These are phyloP conservation scores for Candida odintsovae DNA, from an alignment of 805 yeast genomes.

Conservation along the genomic window DNA sequence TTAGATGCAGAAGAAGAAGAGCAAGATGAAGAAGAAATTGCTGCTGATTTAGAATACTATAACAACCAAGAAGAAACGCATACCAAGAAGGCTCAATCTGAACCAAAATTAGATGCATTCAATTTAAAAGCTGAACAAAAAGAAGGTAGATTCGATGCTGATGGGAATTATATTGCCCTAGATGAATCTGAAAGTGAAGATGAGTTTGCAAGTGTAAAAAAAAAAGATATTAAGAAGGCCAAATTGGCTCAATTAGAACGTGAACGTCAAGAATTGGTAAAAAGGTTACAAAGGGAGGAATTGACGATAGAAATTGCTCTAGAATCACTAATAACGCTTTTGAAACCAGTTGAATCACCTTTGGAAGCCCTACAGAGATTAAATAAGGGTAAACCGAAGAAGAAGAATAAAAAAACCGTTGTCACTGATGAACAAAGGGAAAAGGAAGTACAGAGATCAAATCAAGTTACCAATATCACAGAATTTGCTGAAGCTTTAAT, in stretches of 20 bases:
- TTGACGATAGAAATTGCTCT: conserved; percentile 21
- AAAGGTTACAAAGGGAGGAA: conserved; percentile 7
- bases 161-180: conserved; percentile 49
- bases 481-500: conserved; percentile 41
- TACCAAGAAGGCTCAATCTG: conserved; percentile 10
- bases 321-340: conserved; percentile 30
- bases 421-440: conserved; percentile 12
- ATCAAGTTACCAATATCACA: conserved; percentile 36
- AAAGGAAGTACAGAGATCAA: conserved; percentile 19
- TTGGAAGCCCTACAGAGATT: conserved; percentile 47
- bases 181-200: conserved; percentile 27
- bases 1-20: conserved; percentile 14
- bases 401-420: conserved; percentile 12
- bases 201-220: conserved; percentile 29
- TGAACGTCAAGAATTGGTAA: conserved; percentile 21
- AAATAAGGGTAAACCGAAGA: conserved; percentile 23
- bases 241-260: conserved; percentile 26
- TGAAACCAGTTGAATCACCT: conserved; percentile 58
- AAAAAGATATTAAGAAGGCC: conserved; percentile 32
- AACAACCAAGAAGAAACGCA: conserved; percentile 15
- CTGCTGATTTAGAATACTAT: conserved; percentile 12
- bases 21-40: conserved; percentile 13
- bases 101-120: conserved; percentile 56
- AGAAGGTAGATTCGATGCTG: conserved; percentile 55
- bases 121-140: conserved; percentile 49